Percentiles rank a stretch among this genome's conserved stretches.
These are phyloP conservation scores for Pascua guehoae DNA, from an alignment of 1,284 basidiomycete species.

Conservation along the genomic window DNA sequence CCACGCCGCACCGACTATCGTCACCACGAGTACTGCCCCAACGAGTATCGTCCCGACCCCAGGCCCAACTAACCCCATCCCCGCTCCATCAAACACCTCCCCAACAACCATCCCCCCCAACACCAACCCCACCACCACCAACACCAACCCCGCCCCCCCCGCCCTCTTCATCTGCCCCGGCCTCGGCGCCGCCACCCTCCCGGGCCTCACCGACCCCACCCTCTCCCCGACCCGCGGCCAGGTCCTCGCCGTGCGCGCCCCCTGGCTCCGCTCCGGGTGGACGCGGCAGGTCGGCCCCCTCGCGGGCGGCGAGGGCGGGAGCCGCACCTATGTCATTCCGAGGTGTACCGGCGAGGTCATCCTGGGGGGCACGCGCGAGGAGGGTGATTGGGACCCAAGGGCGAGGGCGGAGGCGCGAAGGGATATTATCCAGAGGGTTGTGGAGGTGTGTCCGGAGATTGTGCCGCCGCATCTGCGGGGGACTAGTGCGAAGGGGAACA, in stretches of 20 bases:
- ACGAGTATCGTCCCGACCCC: too few species aligned
- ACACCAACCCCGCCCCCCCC: conserved; percentile 36
- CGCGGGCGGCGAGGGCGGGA: conserved; percentile 42
- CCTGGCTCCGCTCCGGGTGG: conserved; percentile 40
- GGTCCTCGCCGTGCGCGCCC: conserved; percentile 54
- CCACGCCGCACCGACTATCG: too few species aligned
- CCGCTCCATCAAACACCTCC: too few species aligned
- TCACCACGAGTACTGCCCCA: too few species aligned
- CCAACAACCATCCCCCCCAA: too few species aligned
- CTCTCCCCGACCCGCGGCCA: conserved; percentile 59
- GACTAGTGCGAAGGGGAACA: neutral
- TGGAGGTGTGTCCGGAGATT: conserved; percentile 40
- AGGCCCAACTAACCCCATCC: too few species aligned
- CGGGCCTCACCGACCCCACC: conserved; percentile 52
- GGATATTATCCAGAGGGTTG: conserved; percentile 36
- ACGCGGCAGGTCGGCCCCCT: conserved; percentile 43
- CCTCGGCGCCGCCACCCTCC: conserved; percentile 54
- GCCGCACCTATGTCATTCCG: conserved; percentile 48
- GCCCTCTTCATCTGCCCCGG: conserved; percentile 68
- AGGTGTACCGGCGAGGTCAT: conserved; percentile 44
- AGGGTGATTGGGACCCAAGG: conserved; percentile 40
- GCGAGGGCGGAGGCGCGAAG: conserved; percentile 28
- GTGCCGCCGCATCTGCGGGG: conserved; percentile 15
- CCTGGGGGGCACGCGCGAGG: conserved; percentile 46
- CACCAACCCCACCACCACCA: neutral